phyloP scores from a whole-genome alignment of 1,139 yeast genomes.

The Geotrichum macrosporum region DNA sequence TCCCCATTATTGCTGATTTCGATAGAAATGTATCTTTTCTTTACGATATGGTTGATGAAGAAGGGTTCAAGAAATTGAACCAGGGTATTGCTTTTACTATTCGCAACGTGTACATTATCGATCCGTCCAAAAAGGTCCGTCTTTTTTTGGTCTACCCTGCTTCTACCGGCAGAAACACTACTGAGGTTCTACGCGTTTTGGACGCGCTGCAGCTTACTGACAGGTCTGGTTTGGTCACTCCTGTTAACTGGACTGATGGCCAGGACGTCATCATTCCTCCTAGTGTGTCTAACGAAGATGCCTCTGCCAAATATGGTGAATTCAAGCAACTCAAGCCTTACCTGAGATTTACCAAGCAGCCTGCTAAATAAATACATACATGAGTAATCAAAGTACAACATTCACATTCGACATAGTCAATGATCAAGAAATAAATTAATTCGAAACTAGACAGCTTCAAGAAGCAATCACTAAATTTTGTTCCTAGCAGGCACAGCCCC shows the following conservation, averaged over 20 bases:
- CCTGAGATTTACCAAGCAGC: conserved; percentile 50
- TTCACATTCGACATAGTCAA: no score
- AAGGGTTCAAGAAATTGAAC: conserved; percentile 72
- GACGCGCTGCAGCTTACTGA: conserved; percentile 83
- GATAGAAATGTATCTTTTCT: conserved; percentile 73
- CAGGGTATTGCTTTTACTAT: conserved; percentile 69
- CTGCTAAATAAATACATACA: no score
- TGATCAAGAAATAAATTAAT: no score
- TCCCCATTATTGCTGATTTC: conserved; percentile 85
- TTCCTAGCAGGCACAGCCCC: no score
- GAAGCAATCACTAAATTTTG: no score
- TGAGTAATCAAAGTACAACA: no score
- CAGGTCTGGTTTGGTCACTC: conserved; percentile 75
- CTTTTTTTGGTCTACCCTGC: conserved; percentile 83
- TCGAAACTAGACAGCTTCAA: no score
- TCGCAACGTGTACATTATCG: conserved; percentile 84
- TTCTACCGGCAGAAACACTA: conserved; percentile 83
- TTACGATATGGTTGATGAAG: conserved; percentile 89
- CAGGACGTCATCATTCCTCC: conserved; percentile 90
- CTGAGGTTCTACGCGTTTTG: conserved; percentile 79
- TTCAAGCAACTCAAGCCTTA: conserved; percentile 79
- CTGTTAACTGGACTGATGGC: conserved; percentile 68
- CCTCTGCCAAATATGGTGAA: conserved; percentile 74
- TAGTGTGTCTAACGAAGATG: conserved; percentile 71
- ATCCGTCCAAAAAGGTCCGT: conserved; percentile 81